Conservation (phyloP, 2,329 filamentous ascomycete species). For the Penicillium decumbens region DNA sequence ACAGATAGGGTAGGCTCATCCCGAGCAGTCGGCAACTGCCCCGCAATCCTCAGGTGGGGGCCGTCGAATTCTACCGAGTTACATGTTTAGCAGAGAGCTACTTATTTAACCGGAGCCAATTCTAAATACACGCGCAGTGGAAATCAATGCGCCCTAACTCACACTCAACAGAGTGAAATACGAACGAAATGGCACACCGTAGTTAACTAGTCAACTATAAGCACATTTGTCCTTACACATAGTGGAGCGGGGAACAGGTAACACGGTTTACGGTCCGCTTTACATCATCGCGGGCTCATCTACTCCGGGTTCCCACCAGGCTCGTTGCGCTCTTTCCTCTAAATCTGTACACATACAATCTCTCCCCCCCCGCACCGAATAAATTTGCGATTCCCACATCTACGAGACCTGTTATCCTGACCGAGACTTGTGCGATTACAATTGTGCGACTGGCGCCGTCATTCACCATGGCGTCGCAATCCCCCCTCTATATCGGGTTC, state of each 20-base stretch:
- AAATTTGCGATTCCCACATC: constrained; percentile 4
- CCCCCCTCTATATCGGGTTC: constrained; percentile 79
- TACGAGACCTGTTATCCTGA: neutral
- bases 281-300: constrained; percentile 22
- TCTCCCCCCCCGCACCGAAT: constrained; percentile 2
- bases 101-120: constrained; percentile 2
- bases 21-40: neutral
- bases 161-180: neutral
- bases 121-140: neutral
- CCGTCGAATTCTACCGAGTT: constrained; percentile 12
- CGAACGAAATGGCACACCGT: neutral
- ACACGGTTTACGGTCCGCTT: constrained; percentile 1
- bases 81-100: constrained; percentile 10
- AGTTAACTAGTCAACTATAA: no score
- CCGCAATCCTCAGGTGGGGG: constrained; percentile 3
- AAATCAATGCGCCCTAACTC: neutral
- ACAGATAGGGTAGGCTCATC: neutral
- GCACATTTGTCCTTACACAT: neutral
- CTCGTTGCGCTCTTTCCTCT: neutral
- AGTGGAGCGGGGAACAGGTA: neutral
- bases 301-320: constrained; percentile 1
- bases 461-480: constrained; percentile 38
- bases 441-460: constrained; percentile 1
- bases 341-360: neutral
- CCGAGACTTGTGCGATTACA: neutral